A percentile compares a stretch with the other conserved stretches of the same genome.
Conservation (phyloP, 108 stramenopile genomes). For the Aurantiochytrium sp. region DNA sequence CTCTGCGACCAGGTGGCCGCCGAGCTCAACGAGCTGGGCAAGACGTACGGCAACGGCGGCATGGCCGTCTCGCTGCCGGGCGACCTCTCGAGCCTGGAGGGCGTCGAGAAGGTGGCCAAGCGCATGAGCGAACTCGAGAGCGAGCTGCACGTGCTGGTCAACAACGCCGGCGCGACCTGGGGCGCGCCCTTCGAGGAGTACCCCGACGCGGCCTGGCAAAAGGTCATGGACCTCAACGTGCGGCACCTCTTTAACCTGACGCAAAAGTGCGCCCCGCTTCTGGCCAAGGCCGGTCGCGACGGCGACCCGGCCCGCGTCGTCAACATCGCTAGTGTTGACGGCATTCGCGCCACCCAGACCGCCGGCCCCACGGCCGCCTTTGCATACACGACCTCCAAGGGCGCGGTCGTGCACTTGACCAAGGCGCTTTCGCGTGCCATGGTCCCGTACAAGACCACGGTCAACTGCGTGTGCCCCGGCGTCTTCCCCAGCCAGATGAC, state of each 20-base stretch:
- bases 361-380: conserved; percentile 37
- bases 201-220: conserved; percentile 62
- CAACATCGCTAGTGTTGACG: conserved; percentile 84
- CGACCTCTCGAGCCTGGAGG: conserved; percentile 71
- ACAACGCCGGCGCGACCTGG: conserved; percentile 77
- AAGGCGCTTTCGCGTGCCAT: conserved; percentile 68
- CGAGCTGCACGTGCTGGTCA: conserved; percentile 30
- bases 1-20: conserved; percentile 66
- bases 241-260: conserved; percentile 84
- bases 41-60: conserved; percentile 54
- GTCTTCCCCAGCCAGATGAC: conserved; percentile 80
- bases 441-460: conserved; percentile 62
- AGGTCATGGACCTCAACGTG: conserved; percentile 83
- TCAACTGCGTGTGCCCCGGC: conserved; percentile 83
- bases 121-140: background rate
- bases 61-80: conserved; percentile 72
- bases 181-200: conserved; percentile 52
- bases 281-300: conserved; percentile 16
- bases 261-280: conserved; percentile 73
- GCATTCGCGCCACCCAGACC: conserved; percentile 54
- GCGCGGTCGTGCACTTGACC: conserved; percentile 81
- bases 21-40: conserved; percentile 29
- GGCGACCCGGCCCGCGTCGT: conserved; percentile 79
- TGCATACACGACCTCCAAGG: conserved; percentile 88
- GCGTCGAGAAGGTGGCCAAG: conserved; percentile 48